A percentile compares a stretch with the other conserved stretches of the same genome.
These are phyloP conservation scores for Xylaria bambusicola DNA, from an alignment of 495 filamentous ascomycete genomes.

Conservation along the genomic window DNA sequence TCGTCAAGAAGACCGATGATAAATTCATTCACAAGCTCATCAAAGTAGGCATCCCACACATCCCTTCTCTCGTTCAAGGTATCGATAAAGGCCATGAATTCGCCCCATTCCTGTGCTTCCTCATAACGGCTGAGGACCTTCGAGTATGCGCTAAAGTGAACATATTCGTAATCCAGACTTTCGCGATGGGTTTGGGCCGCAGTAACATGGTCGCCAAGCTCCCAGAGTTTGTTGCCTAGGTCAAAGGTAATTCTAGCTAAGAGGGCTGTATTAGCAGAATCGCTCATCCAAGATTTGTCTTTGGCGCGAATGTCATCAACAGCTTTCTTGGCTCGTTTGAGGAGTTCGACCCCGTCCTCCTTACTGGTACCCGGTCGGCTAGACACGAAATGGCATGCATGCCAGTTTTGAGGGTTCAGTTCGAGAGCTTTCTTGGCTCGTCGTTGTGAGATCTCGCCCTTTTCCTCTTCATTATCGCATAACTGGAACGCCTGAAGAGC, in stretches of 20 bases:
- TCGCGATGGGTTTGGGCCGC: conserved; percentile 30
- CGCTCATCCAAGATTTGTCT: conserved; percentile 27
- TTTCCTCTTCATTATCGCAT: conserved; percentile 18
- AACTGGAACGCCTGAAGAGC: conserved; percentile 34
- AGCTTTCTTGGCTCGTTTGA: conserved; percentile 28
- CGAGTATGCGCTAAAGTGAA: conserved; percentile 30
- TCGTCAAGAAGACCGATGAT: conserved; percentile 17
- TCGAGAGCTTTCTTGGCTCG: conserved; percentile 35
- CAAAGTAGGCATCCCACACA: conserved; percentile 29
- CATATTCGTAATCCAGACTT: conserved; percentile 31
- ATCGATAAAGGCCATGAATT: conserved; percentile 36
- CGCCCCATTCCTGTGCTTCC: conserved; percentile 26
- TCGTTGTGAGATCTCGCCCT: conserved; percentile 22
- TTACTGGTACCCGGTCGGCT: conserved; percentile 27
- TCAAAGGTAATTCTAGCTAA: conserved; percentile 36
- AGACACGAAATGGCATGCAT: conserved; percentile 38
- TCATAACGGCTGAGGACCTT: conserved; percentile 33
- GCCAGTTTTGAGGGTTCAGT: conserved; percentile 41
- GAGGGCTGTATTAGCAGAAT: conserved; percentile 23
- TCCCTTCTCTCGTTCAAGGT: conserved; percentile 28
- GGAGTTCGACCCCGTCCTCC: conserved; percentile 34
- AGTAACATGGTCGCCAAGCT: conserved; percentile 31
- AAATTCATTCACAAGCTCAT: conserved; percentile 32
- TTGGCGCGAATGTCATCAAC: conserved; percentile 23
- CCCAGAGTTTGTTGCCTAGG: conserved; percentile 39